Percentiles rank a stretch among this genome's conserved stretches.
Conservation (phyloP, 805 yeast genomes). For the Kluyveromyces siamensis region DNA sequence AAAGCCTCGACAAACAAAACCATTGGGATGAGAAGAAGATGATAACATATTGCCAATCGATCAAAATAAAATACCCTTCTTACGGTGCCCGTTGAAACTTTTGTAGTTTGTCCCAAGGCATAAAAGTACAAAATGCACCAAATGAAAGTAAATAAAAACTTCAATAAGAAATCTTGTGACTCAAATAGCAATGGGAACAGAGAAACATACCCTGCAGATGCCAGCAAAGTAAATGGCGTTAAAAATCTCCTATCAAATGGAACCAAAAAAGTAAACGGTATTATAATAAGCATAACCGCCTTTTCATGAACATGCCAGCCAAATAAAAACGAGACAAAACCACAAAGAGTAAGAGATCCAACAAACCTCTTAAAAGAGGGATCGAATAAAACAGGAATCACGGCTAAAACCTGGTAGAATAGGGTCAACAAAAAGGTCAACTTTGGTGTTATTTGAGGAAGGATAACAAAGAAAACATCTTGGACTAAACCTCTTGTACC, state of each 20-base stretch:
- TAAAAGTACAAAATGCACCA: conserved; percentile 78
- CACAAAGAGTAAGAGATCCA: conserved; percentile 82
- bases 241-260: conserved; percentile 63
- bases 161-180: conserved; percentile 70
- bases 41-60: conserved; percentile 57
- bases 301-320: conserved; percentile 99
- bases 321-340: conserved; percentile 80
- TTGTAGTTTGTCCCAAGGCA: conserved; percentile 62
- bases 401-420: conserved; percentile 74
- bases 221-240: conserved; percentile 60
- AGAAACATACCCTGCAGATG: conserved; percentile 77
- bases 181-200: conserved; percentile 81
- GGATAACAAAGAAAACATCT: conserved; percentile 70
- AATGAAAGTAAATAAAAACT: conserved; percentile 64
- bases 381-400: conserved; percentile 58
- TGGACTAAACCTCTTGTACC: conserved; percentile 87
- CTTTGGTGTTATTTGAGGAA: conserved; percentile 74
- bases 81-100: conserved; percentile 31
- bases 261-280: conserved; percentile 78
- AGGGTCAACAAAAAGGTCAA: conserved; percentile 70
- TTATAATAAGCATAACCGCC: conserved; percentile 80
- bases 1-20: conserved; percentile 39
- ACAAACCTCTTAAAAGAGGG: conserved; percentile 74
- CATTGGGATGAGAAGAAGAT: conserved; percentile 58
- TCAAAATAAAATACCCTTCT: conserved; percentile 59